Conservation (phyloP, 2,329 filamentous ascomycete species). For the Colletotrichum sp. region DNA sequence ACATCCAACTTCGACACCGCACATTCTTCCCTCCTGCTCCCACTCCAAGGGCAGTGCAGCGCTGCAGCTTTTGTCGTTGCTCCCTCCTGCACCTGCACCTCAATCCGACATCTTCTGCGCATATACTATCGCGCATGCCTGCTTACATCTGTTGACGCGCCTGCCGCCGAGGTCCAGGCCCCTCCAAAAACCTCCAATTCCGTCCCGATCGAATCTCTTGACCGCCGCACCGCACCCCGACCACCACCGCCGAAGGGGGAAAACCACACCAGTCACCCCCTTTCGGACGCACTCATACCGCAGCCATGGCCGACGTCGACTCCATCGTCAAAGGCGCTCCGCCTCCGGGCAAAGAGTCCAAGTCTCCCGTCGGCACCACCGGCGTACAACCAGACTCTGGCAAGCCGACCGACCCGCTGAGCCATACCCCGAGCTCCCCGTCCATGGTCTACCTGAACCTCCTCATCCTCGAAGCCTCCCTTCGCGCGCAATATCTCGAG, state of each 20-base stretch:
- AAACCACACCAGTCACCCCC: background rate
- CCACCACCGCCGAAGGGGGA: background rate
- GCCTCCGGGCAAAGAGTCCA: constrained; percentile 59
- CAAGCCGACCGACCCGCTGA: constrained; percentile 72
- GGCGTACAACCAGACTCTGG: constrained; percentile 47
- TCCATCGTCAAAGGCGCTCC: constrained; percentile 92
- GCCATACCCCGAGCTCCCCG: constrained; percentile 84
- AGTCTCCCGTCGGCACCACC: constrained; percentile 37
- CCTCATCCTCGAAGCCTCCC: constrained; percentile 91
- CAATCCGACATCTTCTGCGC: background rate
- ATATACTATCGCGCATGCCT: constrained; percentile 7
- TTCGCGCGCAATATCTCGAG: constrained; percentile 91
- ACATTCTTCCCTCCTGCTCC: background rate
- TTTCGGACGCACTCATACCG: background rate
- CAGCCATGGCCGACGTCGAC: constrained; percentile 73
- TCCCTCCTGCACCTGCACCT: background rate
- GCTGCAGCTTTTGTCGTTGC: background rate
- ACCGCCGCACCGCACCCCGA: background rate
- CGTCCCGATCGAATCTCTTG: background rate
- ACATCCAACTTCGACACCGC: constrained; percentile 1
- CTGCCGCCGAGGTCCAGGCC: constrained; percentile 14
- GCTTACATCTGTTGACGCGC: constrained; percentile 6
- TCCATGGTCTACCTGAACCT: constrained; percentile 98
- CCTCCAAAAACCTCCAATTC: background rate
- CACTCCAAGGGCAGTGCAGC: constrained; percentile 1